Percentiles rank a stretch among this genome's conserved stretches.
Conservation (phyloP, 116 monocot species). For the Iris pallida region DNA sequence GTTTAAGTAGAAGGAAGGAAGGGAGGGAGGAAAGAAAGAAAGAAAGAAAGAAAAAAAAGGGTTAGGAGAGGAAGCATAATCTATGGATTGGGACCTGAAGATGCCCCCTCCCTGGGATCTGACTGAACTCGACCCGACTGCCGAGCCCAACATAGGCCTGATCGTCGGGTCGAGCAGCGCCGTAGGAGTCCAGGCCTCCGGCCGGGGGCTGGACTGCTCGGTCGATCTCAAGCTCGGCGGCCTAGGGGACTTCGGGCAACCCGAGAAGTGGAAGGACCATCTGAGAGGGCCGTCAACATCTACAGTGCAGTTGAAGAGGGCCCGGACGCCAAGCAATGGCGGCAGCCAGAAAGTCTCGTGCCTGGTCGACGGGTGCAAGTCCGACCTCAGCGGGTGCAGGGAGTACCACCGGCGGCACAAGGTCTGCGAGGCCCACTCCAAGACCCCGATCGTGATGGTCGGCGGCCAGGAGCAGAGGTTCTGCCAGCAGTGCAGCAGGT, state of each 20-base stretch:
- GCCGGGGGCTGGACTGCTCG: constrained; percentile 18
- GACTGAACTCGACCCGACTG: constrained; percentile 24
- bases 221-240: constrained; percentile 50
- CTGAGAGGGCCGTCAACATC: neutral
- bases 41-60: neutral
- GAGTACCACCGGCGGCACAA: constrained; percentile 87
- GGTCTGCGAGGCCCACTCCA: constrained; percentile 87
- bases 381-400: constrained; percentile 69
- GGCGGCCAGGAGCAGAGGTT: constrained; percentile 78
- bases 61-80: neutral
- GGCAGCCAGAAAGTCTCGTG: constrained; percentile 45
- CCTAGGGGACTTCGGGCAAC: constrained; percentile 19
- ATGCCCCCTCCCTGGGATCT: constrained; percentile 32
- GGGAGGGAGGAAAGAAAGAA: neutral
- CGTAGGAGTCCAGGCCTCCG: neutral
- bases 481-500: constrained; percentile 99
- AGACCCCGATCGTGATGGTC: constrained; percentile 70
- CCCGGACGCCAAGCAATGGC: constrained; percentile 18
- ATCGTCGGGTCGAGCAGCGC: constrained; percentile 8
- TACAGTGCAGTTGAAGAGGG: constrained; percentile 20
- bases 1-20: too few species aligned
- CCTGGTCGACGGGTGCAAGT: constrained; percentile 67
- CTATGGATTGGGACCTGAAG: constrained; percentile 44
- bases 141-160: constrained; percentile 11
- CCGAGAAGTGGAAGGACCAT: constrained; percentile 25